phyloP scores from a whole-genome alignment of 2,329 filamentous ascomycete species.

The Eutypella sp. region DNA sequence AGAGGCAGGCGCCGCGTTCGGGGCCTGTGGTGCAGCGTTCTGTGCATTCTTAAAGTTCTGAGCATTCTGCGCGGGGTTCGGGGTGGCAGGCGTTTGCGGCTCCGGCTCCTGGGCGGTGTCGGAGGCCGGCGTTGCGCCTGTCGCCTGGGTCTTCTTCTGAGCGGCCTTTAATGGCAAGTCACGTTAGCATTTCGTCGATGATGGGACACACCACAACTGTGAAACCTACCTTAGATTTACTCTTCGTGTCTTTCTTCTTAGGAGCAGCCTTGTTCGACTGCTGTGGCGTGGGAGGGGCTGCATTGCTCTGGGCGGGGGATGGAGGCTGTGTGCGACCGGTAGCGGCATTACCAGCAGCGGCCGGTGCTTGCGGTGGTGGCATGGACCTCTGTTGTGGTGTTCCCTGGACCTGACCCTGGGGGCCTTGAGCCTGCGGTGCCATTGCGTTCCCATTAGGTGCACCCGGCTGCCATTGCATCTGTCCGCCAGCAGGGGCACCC shows the following conservation, averaged over 20 bases:
- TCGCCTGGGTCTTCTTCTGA: slow-evolving; percentile 58
- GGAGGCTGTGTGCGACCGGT: slow-evolving; percentile 52
- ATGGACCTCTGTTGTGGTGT: slow-evolving; percentile 69
- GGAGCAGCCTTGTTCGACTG: slow-evolving; percentile 68
- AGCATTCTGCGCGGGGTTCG: slow-evolving; percentile 55
- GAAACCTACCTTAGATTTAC: slow-evolving; percentile 65
- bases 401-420: slow-evolving; percentile 53
- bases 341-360: slow-evolving; percentile 34
- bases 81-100: slow-evolving; percentile 56
- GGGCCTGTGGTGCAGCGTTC: slow-evolving; percentile 31
- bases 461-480: slow-evolving; percentile 44
- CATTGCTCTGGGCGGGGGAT: slow-evolving; percentile 58
- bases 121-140: slow-evolving; percentile 52
- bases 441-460: slow-evolving; percentile 39
- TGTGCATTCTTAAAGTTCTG: slow-evolving; percentile 45
- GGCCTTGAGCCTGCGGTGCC: slow-evolving; percentile 32
- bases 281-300: slow-evolving; percentile 71
- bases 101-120: slow-evolving; percentile 54
- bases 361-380: slow-evolving; percentile 61
- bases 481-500: slow-evolving; percentile 27
- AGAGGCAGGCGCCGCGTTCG: slow-evolving; percentile 41
- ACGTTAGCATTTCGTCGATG: slow-evolving; percentile 21
- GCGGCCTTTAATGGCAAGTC: slow-evolving; percentile 40
- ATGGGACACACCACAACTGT: too few relatives aligned
- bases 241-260: slow-evolving; percentile 71